Base-by-base conservation (phyloP, 176 grass and related monocot species). In the Avena insularis region DNA sequence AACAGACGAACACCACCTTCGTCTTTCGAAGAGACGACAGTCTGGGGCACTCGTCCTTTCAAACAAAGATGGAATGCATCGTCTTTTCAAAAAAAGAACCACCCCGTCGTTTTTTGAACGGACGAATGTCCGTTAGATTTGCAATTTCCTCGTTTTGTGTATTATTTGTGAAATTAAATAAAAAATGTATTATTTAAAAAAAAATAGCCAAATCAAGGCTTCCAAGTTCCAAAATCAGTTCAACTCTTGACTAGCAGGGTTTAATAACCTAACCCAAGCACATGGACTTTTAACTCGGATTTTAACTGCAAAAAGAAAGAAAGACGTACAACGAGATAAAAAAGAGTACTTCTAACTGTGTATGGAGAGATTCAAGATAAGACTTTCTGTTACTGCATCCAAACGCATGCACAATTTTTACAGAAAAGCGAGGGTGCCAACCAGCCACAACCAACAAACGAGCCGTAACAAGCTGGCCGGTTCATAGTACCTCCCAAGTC, bases 351-450 rank as follows among this genome's bases (percentile, higher is more conserved):
- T 21, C 0, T 4, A 45, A 14, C 2, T 47, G 15, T 80, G 57
- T 14, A 80, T 63, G 17, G 14, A 46, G 12, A 79, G 33, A 27
- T 60, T 79, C 8, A 45, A 77, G 62, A 78, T 27, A 45, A 3
- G 29, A 62, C 25, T 85, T 57, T 27, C 36, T 23, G 78, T 51
- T 70, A 63, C 33, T 15, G 48, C 57, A 35, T 59, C 46, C 63
- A 80, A 16, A 21, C 55, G 31, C 67, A 29, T 70, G 19, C 19
- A 50, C 38, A 71, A 53, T 73, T 59, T 73, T 67, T 64, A 81
- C 35, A 72, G 12, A 82, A 14, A 9, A 2, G 20, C 4, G 51
- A 27, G n/a, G 14, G 12, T 23, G 51, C 4, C 51, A 67, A 74
- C 14, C 19, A 81, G 9, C 6, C 84, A 79, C 31, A 14, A 6